phyloP scores from a whole-genome alignment of 768 basidiomycete genomes.

The Holtermanniella nyarrowii region DNA sequence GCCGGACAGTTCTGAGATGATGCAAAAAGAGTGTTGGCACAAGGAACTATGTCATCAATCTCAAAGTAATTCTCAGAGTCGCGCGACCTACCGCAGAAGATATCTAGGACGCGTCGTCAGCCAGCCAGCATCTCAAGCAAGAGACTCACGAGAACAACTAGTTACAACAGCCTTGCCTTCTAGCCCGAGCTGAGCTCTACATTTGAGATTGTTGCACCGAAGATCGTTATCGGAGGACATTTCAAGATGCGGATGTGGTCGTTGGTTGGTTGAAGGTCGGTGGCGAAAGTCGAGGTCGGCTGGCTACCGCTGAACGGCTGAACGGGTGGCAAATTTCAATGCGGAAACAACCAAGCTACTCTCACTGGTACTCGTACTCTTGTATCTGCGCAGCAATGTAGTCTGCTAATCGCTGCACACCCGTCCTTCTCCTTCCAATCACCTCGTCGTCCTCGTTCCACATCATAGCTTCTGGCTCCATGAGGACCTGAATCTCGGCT shows the following conservation, averaged over 20 bases:
- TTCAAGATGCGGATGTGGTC: background rate
- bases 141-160: background rate
- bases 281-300: background rate
- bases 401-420: background rate
- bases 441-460: background rate
- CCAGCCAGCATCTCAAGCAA: background rate
- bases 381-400: too few relatives aligned
- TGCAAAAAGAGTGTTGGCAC: background rate
- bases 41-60: background rate
- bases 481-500: slow-evolving; percentile 69
- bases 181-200: background rate
- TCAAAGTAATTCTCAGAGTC: too few relatives aligned
- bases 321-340: background rate
- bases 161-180: background rate
- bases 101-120: background rate
- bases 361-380: too few relatives aligned
- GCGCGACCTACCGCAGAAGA: background rate
- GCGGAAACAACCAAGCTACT: background rate
- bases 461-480: background rate
- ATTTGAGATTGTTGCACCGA: background rate
- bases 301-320: background rate
- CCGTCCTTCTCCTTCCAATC: background rate
- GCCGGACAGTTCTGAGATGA: background rate
- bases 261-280: background rate
- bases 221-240: background rate